Conservation (phyloP, 805 yeast genomes). For the Myxozyma mucilagina region DNA sequence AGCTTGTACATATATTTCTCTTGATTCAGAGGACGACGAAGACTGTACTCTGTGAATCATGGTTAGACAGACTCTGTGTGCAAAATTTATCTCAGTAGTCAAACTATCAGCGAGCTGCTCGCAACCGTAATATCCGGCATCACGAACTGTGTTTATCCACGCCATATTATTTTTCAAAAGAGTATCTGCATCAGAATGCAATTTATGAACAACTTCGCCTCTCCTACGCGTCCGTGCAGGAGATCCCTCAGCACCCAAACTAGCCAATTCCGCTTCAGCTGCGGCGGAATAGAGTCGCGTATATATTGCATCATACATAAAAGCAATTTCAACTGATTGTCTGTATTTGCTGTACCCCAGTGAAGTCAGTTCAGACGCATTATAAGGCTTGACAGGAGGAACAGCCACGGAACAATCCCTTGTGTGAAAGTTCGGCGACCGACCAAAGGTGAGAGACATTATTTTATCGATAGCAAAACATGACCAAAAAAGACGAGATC, state of each 20-base stretch:
- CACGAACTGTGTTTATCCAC: slow-evolving; percentile 17
- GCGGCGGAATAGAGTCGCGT: slow-evolving; percentile 24
- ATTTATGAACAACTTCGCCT: slow-evolving; percentile 12
- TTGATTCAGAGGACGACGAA: slow-evolving; percentile 13
- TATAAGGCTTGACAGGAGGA: slow-evolving; percentile 14
- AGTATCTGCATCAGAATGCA: slow-evolving; percentile 20
- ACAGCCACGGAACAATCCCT: slow-evolving; percentile 13
- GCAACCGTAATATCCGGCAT: not conserved
- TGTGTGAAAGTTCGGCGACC: slow-evolving; percentile 25
- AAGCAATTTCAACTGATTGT: slow-evolving; percentile 25
- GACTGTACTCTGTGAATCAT: slow-evolving; percentile 29
- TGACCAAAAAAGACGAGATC: slow-evolving; percentile 23
- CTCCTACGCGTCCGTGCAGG: slow-evolving; percentile 14
- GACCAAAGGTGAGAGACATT: slow-evolving; percentile 26
- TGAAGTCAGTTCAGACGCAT: slow-evolving; percentile 6
- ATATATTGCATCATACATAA: slow-evolving; percentile 27
- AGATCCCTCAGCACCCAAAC: slow-evolving; percentile 16
- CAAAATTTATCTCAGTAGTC: slow-evolving; percentile 11
- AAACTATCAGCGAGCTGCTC: slow-evolving; percentile 9
- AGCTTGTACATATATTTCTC: slow-evolving; percentile 16
- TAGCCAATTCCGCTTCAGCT: slow-evolving; percentile 25
- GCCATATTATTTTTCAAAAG: slow-evolving; percentile 8
- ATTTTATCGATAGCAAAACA: slow-evolving; percentile 22
- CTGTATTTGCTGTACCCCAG: slow-evolving; percentile 20
- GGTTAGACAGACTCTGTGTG: slow-evolving; percentile 22